These are phyloP conservation scores for Flaveria brownii DNA, from an alignment of 129 eudicot genomes.

Conservation along the genomic window DNA sequence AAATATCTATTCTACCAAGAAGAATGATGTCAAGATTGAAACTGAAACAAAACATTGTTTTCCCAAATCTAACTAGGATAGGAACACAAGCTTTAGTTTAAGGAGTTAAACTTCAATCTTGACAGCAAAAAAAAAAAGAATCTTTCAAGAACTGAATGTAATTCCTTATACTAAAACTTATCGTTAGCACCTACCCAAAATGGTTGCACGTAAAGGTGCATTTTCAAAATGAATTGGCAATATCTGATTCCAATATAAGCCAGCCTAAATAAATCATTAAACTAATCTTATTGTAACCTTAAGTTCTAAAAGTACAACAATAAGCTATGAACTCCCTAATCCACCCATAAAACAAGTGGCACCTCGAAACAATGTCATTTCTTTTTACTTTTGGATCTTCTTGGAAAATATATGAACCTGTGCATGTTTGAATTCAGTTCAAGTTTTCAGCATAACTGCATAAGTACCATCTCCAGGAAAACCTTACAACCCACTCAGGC, in stretches of 20 bases:
- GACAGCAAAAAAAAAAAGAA: constrained; percentile 1
- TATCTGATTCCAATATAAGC: not conserved
- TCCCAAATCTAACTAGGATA: not conserved
- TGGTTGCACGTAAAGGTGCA: not conserved
- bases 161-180: constrained; percentile 4
- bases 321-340: constrained; percentile 8
- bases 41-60: constrained; percentile 9
- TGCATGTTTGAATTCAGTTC: constrained; percentile 1
- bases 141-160: not conserved
- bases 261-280: constrained; percentile 18
- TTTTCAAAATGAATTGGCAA: constrained; percentile 2
- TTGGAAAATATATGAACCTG: not conserved
- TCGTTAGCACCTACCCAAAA: not conserved
- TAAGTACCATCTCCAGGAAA: not conserved
- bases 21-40: constrained; percentile 7
- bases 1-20: constrained; percentile 1
- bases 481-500: constrained; percentile 22
- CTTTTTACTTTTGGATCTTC: not conserved
- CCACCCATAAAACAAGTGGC: constrained; percentile 19
- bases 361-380: not conserved
- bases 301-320: constrained; percentile 1
- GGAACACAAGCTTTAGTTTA: constrained; percentile 9
- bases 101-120: not conserved
- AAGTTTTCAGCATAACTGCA: constrained; percentile 10
- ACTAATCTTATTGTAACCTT: not conserved